Evolutionary conservation across 352 stramenopile species (phyloP).

Genomic region (Globisporangium spiculum): DNA sequence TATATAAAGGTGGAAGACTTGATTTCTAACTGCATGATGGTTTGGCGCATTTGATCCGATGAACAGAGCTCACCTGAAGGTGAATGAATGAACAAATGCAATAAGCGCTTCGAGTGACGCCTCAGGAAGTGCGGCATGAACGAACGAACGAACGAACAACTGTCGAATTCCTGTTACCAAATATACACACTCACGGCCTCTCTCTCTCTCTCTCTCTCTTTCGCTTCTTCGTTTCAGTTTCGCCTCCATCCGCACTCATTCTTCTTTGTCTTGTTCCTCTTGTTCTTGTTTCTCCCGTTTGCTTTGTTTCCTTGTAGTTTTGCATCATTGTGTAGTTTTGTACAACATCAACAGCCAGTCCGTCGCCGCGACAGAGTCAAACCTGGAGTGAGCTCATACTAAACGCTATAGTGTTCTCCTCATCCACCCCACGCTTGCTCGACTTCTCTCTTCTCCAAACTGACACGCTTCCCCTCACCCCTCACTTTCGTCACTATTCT

Average conservation of each 20-base stretch:
- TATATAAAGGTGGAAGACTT: too few relatives aligned
- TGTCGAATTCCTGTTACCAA: neutral
- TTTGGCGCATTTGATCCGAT: too few relatives aligned
- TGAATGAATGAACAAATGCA: neutral
- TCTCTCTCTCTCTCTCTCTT: neutral
- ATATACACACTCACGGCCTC: conserved; percentile 4
- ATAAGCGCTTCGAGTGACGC: neutral
- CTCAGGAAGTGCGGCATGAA: neutral
- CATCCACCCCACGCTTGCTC: neutral
- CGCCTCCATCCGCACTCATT: neutral
- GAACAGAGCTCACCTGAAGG: too few relatives aligned
- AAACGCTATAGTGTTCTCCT: neutral
- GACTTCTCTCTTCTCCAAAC: neutral
- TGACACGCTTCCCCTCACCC: neutral
- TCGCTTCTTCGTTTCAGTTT: neutral
- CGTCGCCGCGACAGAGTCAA: neutral
- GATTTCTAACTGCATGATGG: too few relatives aligned
- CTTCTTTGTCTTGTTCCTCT: neutral
- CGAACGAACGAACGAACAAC: neutral
- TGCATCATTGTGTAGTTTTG: neutral
- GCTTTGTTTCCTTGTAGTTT: neutral
- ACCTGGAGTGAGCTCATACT: neutral
- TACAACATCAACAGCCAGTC: conserved; percentile 10
- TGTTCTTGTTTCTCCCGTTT: neutral
- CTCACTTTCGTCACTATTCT: neutral